Evolutionary conservation across 768 basidiomycete genomes (phyloP).

Genomic region (Hypholoma sublateritium): DNA sequence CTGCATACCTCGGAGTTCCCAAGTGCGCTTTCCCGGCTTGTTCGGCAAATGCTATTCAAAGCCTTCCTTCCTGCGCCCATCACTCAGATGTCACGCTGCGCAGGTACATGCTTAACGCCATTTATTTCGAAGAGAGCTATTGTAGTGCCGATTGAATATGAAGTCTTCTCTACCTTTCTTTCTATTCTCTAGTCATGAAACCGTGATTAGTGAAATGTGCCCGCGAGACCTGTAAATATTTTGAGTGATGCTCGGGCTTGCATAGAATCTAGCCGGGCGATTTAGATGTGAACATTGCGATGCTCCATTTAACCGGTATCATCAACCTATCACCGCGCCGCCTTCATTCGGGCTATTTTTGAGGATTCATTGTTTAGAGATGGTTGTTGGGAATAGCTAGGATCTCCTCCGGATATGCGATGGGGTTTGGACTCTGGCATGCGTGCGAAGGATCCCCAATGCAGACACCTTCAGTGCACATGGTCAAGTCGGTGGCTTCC

Average conservation of each 20-base stretch:
- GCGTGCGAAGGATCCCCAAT: neutral
- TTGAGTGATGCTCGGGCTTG: neutral
- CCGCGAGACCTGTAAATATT: no score
- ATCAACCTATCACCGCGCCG: conserved; percentile 5
- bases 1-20: neutral
- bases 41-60: neutral
- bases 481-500: neutral
- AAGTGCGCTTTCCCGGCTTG: neutral
- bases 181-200: neutral
- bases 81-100: neutral
- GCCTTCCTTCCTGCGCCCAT: neutral
- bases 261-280: neutral
- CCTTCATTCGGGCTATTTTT: conserved; percentile 5
- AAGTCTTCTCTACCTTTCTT: no score
- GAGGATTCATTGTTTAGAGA: neutral
- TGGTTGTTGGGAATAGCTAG: neutral
- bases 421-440: neutral
- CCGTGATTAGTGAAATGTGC: no score
- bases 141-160: no score
- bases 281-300: neutral
- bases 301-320: conserved; percentile 2
- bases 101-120: neutral
- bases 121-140: no score
- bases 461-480: neutral
- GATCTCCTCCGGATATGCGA: neutral